Base-by-base conservation (phyloP, 2,329 filamentous ascomycete species). In the Nothomitra cinnamomea region DNA sequence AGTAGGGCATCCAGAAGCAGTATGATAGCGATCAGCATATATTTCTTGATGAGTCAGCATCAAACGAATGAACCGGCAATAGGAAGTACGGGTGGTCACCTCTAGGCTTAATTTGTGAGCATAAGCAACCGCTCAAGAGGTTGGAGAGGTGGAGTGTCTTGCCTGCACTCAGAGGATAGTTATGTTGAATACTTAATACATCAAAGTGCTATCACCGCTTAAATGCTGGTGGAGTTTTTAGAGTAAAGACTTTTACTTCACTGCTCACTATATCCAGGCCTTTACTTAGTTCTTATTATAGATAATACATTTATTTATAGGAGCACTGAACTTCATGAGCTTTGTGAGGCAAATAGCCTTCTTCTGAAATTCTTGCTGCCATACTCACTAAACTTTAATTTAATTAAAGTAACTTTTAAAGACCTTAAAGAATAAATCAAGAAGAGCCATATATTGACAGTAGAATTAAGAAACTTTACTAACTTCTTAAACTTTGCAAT, bases 311-410 rank as follows among this genome's bases (percentile, higher is more conserved):
- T 15, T 7, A 38, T 38, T 38, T 15, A 38, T 15, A 38, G 15
- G 15, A 15, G 15, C 15, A 15, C 21, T 17, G 15, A 19, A 17
- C 21, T 42, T 15, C 40, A 42, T 17, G 15, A 42, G 40, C 40
- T 42, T 19, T 42, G 40, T 2, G 21, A 42, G n/a, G 40, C n/a
- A 42, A 19, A 15, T 17, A 19, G 40, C n/a, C 15, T 42, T 42
- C 40, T 42, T 15, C 40, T 57, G 22, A 54, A 55, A 52, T 57
- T 55, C 40, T 24, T 58, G 13, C 56, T 42, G 7, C 56, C 42
- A 38, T 57, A 58, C 52, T 58, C 51, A 28, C 55, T 55, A 19
- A 36, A 58, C 32, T 58, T 54, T 19, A 58, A 58, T 49, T 53
- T 55, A 19, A 56, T 58, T 49, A 43, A 58, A 54, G 17, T 28